Evolutionary conservation across 768 basidiomycete genomes (phyloP), one percentile per base, ranked within the genome.

Genomic region (Mycena kentingensis): DNA sequence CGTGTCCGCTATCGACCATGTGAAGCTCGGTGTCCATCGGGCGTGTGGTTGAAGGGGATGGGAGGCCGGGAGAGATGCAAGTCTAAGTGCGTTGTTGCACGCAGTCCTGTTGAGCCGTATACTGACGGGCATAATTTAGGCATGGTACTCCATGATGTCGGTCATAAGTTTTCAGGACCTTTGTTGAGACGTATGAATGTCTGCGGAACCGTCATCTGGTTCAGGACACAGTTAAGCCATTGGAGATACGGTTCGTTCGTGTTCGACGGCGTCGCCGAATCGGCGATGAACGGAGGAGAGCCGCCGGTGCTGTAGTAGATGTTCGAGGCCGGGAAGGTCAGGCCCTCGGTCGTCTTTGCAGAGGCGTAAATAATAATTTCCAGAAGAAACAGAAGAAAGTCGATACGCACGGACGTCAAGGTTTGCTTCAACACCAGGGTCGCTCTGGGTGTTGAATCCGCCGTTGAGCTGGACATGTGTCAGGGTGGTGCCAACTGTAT

Each of bases 241-340:
- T 82, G 55, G 11, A 43, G 18, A 44, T 79, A 82, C 4, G 81
- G 81, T 60, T 82, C 81, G 31, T 83, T 82, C 2, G 69, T 67
- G 53, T 81, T 56, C 0, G 48, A 73, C 10, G 73, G 68, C 4
- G 75, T 80, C 46, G 64, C 60, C 24, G 65, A 67, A 65, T 83
- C 87, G 35, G 73, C 67, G 19, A 39, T 80, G 77, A 78, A 87
- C 2, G 84, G 84, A 7, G 85, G 84, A 1, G 80, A 78, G 15
- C 85, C 84, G 10, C 81, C 84, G 37, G 85, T 86, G 61, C 83
- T 81, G 67, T 79, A 83, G 61, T 82, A 86, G 22, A 73, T 77
- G 57, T 80, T 82, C 21, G 81, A 82, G 1, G 82, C 87, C 0
- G 84, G 85, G 64, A 69, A 77, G 5, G 77, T 75, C 60, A 90